Evolutionary conservation across 805 yeast species (phyloP).

Genomic region (Kazachstania psychrophila): DNA sequence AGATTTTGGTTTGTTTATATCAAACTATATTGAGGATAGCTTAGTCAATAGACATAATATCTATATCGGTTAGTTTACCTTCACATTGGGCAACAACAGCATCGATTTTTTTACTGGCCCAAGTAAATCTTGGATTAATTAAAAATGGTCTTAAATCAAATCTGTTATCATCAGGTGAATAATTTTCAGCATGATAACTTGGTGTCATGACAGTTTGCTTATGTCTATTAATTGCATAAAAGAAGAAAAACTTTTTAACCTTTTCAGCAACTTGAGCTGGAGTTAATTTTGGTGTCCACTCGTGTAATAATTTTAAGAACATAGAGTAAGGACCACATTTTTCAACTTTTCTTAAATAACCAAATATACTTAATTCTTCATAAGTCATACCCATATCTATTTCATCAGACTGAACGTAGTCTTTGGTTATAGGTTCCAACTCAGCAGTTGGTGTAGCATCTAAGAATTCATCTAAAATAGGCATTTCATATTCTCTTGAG

Average conservation of each 20-base stretch:
- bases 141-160: constrained; percentile 94
- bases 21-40: neutral
- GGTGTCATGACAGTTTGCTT: constrained; percentile 98
- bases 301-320: constrained; percentile 82
- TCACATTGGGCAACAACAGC: constrained; percentile 54
- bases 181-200: constrained; percentile 93
- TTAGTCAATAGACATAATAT: constrained; percentile 28
- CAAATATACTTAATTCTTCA: constrained; percentile 85
- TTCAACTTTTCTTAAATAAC: constrained; percentile 80
- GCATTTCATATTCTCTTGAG: constrained; percentile 54
- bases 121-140: constrained; percentile 78
- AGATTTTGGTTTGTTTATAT: neutral
- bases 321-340: constrained; percentile 95
- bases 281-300: constrained; percentile 80
- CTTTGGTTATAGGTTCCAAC: constrained; percentile 87
- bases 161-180: constrained; percentile 96
- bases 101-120: constrained; percentile 87
- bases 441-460: constrained; percentile 97
- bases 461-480: constrained; percentile 67
- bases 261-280: constrained; percentile 84
- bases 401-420: constrained; percentile 93
- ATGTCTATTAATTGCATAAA: constrained; percentile 90
- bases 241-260: constrained; percentile 87
- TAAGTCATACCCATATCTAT: constrained; percentile 98
- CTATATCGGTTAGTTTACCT: constrained; percentile 25